Evolutionary conservation across 345 rosid species (phyloP).

Genomic region (Lepidium aucheri): DNA sequence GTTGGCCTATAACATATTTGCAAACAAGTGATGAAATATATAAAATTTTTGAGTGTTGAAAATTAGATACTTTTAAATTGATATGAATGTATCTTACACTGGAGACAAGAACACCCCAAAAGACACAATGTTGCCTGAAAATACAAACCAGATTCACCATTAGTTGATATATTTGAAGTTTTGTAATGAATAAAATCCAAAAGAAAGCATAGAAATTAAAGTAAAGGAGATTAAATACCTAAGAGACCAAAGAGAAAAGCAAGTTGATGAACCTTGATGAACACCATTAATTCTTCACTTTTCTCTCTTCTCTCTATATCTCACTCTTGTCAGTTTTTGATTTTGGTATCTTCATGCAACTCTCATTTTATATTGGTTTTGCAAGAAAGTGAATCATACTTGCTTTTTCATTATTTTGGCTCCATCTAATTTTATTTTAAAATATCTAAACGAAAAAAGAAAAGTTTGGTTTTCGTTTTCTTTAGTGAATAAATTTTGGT

Average conservation of each 20-base stretch:
- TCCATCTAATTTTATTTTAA: not conserved
- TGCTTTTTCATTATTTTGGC: not conserved
- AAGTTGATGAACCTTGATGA: conserved; percentile 28
- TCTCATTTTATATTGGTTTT: conserved; percentile 16
- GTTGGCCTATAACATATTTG: conserved; percentile 44
- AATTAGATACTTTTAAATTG: not conserved
- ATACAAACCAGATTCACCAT: not conserved
- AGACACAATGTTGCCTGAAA: conserved; percentile 61
- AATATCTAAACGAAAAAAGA: not conserved
- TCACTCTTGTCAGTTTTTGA: not conserved
- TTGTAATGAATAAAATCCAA: not conserved
- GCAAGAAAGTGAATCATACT: not conserved
- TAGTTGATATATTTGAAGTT: not conserved
- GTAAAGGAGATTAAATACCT: conserved; percentile 29
- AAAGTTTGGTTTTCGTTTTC: conserved; percentile 18
- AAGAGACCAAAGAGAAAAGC: conserved; percentile 61
- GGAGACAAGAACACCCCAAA: conserved; percentile 72
- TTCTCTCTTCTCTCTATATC: not conserved
- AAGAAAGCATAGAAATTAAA: not conserved
- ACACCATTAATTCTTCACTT: conserved; percentile 36
- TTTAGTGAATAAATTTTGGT: not conserved
- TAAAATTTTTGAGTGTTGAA: not conserved
- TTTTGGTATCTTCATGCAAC: conserved; percentile 6
- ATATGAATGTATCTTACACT: conserved; percentile 40
- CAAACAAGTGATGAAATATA: not conserved